These are phyloP conservation scores for Noccaea bulbosa DNA, from an alignment of 345 rosid species.

Conservation along the genomic window DNA sequence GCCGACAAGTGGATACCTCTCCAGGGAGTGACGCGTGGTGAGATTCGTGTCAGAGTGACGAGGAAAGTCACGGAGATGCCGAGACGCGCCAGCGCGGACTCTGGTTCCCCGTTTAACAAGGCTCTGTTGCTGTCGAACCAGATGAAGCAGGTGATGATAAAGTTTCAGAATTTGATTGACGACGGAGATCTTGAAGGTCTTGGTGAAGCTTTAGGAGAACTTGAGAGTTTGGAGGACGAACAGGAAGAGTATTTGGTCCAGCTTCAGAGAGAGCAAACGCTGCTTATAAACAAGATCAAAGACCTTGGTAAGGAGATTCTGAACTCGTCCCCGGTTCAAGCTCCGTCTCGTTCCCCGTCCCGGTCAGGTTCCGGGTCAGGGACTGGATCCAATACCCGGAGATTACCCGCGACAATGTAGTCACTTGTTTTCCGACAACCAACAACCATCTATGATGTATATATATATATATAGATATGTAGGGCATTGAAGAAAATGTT, in stretches of 20 bases:
- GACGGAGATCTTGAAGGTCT: slow-evolving; percentile 69
- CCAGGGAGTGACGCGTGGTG: slow-evolving; percentile 89
- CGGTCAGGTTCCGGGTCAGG: slow-evolving; percentile 36
- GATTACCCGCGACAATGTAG: slow-evolving; percentile 46
- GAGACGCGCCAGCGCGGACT: slow-evolving; percentile 56
- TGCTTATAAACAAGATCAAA: slow-evolving; percentile 78
- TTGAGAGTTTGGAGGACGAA: slow-evolving; percentile 70
- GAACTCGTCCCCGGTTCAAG: slow-evolving; percentile 55
- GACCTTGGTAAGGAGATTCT: slow-evolving; percentile 88
- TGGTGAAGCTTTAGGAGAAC: slow-evolving; percentile 61
- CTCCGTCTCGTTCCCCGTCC: slow-evolving; percentile 29
- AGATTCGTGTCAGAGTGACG: slow-evolving; percentile 76
- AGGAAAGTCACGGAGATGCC: slow-evolving; percentile 66
- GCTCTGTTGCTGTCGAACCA: slow-evolving; percentile 49
- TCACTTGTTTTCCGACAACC: slow-evolving; percentile 18
- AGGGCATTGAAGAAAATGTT: slow-evolving; percentile 27
- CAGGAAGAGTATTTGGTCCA: slow-evolving; percentile 82
- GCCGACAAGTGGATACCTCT: slow-evolving; percentile 98
- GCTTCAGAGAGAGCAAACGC: slow-evolving; percentile 86
- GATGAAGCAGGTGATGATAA: slow-evolving; percentile 71
- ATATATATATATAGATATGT: slow-evolving; percentile 46
- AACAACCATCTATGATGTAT: slow-evolving; percentile 37
- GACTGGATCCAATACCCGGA: slow-evolving; percentile 44
- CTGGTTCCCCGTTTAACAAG: slow-evolving; percentile 62
- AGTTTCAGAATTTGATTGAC: slow-evolving; percentile 63